These are phyloP conservation scores for Symbiodinium pilosum DNA, from an alignment of 73 alveolate genomes.

Conservation along the genomic window DNA sequence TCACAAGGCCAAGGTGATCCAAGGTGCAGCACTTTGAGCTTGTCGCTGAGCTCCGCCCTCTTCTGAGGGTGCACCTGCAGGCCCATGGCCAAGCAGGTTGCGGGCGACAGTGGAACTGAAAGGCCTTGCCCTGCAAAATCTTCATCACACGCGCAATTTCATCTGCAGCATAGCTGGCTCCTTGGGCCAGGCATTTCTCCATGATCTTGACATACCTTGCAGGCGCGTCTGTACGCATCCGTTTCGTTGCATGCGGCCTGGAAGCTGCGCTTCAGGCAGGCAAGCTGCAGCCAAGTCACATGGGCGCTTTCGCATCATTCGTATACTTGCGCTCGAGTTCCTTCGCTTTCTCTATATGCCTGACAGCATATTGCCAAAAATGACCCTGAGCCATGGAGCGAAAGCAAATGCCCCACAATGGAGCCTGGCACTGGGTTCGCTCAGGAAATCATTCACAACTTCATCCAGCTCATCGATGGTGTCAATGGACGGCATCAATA, in stretches of 20 bases:
- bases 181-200: slow-evolving; percentile 69
- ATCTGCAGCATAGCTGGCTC: slow-evolving; percentile 20
- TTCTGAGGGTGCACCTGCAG: slow-evolving; percentile 62
- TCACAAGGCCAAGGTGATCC: neutral
- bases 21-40: slow-evolving; percentile 54
- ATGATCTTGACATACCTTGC: slow-evolving; percentile 48
- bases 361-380: neutral
- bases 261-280: neutral
- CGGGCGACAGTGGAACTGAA: too few relatives aligned
- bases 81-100: neutral
- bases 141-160: slow-evolving; percentile 62
- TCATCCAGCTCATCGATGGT: slow-evolving; percentile 69
- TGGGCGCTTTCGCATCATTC: slow-evolving; percentile 75
- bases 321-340: slow-evolving; percentile 33
- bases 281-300: slow-evolving; percentile 17
- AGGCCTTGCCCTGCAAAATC: slow-evolving; percentile 87
- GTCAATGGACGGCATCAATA: slow-evolving; percentile 70
- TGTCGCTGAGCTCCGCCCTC: slow-evolving; percentile 51
- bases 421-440: neutral
- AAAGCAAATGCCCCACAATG: neutral
- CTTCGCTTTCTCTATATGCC: slow-evolving; percentile 50
- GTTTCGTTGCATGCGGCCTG: too few relatives aligned
- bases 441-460: slow-evolving; percentile 11
- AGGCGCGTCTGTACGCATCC: neutral
- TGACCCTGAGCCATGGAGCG: neutral